These are phyloP conservation scores for Rhododendron molle DNA, from an alignment of 148 eudicot species.

Conservation along the genomic window DNA sequence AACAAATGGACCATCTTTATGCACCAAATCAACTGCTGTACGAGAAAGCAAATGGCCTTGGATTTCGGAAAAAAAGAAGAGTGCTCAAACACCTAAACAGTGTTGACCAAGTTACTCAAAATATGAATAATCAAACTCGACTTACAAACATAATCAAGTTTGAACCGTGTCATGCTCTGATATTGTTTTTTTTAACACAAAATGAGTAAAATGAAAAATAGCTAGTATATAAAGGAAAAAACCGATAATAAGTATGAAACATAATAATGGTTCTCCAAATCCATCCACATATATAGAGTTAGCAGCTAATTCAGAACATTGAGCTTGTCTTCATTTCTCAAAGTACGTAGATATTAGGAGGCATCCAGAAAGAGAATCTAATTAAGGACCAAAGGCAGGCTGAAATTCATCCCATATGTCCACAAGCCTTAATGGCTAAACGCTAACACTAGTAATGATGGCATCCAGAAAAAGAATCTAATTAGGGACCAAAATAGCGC, in stretches of 20 bases:
- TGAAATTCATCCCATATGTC: background rate
- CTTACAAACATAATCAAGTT: background rate
- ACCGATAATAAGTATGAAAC: background rate
- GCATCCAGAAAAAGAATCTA: background rate
- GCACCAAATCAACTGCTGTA: constrained; percentile 44
- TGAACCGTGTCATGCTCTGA: background rate
- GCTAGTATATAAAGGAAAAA: background rate
- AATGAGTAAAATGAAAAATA: background rate
- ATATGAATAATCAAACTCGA: background rate
- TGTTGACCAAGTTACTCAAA: background rate
- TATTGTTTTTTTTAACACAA: background rate
- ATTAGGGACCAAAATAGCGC: background rate
- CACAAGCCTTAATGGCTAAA: background rate
- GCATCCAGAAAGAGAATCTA: too few relatives aligned
- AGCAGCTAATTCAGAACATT: background rate
- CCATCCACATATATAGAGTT: too few relatives aligned
- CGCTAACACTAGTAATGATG: background rate
- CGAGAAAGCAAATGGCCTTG: constrained; percentile 5
- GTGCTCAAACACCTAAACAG: background rate
- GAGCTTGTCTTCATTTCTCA: background rate
- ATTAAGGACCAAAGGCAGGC: too few relatives aligned
- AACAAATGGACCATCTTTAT: constrained; percentile 27
- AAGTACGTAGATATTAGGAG: background rate
- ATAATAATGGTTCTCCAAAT: too few relatives aligned
- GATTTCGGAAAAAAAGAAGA: background rate